Percentiles rank a stretch among this genome's conserved stretches.
Evolutionary conservation across 495 filamentous ascomycete genomes (phyloP).

Genomic region (Hypoxylon trugodes): DNA sequence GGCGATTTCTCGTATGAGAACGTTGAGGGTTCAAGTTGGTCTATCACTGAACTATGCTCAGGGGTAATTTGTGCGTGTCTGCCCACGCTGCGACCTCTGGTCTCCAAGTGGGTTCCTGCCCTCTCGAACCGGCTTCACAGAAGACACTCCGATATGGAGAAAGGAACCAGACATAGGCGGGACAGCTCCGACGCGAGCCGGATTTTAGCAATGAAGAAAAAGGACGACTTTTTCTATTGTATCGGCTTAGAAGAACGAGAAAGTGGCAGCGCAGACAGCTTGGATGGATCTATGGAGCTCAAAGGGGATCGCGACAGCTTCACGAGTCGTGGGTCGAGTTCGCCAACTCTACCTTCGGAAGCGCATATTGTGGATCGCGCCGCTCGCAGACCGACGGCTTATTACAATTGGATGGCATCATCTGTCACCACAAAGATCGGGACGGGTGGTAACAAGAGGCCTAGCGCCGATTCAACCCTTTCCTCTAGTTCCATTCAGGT

Average conservation of each 20-base stretch:
- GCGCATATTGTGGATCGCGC: conserved; percentile 15
- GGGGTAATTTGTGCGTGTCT: conserved; percentile 67
- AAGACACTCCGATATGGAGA: conserved; percentile 12
- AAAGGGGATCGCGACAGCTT: conserved; percentile 5
- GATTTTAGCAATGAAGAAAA: conserved; percentile 4
- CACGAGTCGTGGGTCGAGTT: background rate
- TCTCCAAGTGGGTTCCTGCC: conserved; percentile 50
- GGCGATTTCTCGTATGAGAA: conserved; percentile 65
- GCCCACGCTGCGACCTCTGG: conserved; percentile 62
- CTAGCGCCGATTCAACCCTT: conserved; percentile 6
- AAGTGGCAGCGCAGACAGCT: conserved; percentile 13
- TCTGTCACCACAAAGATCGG: conserved; percentile 35
- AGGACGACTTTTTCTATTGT: conserved; percentile 24
- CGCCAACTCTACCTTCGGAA: conserved; percentile 14
- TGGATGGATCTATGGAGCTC: background rate
- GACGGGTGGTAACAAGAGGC: background rate
- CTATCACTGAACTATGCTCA: conserved; percentile 63
- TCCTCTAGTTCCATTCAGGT: conserved; percentile 26
- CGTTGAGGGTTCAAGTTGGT: conserved; percentile 66
- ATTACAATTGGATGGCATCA: conserved; percentile 27
- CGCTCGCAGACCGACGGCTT: conserved; percentile 1
- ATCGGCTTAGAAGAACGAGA: conserved; percentile 2
- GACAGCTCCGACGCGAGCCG: conserved; percentile 17
- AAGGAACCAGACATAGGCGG: conserved; percentile 20
- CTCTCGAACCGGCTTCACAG: conserved; percentile 36